phyloP scores from a whole-genome alignment of 371 early-diverging fungal genomes.

The Mortierella sp. region DNA sequence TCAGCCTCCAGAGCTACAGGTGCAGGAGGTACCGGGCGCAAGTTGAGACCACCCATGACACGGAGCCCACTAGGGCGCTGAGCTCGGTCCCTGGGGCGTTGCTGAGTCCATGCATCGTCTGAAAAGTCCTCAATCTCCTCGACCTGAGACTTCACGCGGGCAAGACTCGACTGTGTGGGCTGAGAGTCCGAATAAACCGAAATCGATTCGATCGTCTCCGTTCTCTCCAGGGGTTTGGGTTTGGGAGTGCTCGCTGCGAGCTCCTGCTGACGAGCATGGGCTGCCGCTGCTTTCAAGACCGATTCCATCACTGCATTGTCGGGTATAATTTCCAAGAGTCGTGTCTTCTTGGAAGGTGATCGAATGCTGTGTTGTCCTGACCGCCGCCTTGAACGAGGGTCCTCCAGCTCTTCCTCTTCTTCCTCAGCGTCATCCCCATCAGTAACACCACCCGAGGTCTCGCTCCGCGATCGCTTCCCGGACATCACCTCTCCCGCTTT shows the following conservation, averaged over 20 bases:
- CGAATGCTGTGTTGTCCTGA: conserved; percentile 12
- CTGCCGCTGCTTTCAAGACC: conserved; percentile 21
- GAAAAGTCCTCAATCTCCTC: conserved; percentile 49
- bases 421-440: conserved; percentile 12
- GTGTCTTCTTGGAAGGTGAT: conserved; percentile 33
- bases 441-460: neutral
- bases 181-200: conserved; percentile 32
- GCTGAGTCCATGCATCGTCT: conserved; percentile 33
- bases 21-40: neutral
- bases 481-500: neutral
- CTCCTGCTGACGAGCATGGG: conserved; percentile 14
- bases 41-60: neutral
- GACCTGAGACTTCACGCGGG: conserved; percentile 1
- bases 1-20: neutral
- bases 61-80: neutral
- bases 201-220: conserved; percentile 41
- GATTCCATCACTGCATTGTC: conserved; percentile 15
- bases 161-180: neutral
- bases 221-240: neutral
- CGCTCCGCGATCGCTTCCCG: neutral
- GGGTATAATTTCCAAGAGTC: conserved; percentile 23
- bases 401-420: conserved; percentile 24
- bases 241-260: neutral
- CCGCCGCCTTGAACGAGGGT: conserved; percentile 23
- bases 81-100: neutral